phyloP scores from a whole-genome alignment of 176 grass and related monocot genomes.

The Cenchrus americanus region DNA sequence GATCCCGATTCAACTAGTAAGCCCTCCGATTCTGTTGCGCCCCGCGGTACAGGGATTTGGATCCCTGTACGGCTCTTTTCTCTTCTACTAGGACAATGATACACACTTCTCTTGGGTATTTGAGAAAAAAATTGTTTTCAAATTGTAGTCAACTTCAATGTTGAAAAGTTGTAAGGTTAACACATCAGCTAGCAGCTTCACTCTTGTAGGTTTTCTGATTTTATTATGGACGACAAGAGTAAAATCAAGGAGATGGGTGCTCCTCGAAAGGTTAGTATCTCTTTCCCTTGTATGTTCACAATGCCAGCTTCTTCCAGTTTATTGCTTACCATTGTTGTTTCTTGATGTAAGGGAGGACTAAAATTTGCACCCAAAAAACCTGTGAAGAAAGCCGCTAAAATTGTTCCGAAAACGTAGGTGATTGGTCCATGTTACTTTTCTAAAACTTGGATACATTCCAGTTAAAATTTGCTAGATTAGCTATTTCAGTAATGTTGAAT shows the following conservation, averaged over 20 bases:
- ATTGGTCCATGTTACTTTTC: background rate
- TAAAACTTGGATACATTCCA: background rate
- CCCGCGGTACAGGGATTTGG: background rate
- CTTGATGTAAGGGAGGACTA: conserved; percentile 31
- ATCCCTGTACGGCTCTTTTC: too few relatives aligned
- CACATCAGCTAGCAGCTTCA: background rate
- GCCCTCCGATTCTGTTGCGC: background rate
- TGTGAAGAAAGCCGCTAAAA: conserved; percentile 47
- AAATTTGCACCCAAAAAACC: conserved; percentile 55
- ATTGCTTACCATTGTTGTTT: background rate
- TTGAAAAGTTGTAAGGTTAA: too few relatives aligned
- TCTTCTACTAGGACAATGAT: too few relatives aligned
- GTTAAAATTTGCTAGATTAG: background rate
- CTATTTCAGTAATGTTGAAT: background rate
- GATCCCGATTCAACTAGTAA: background rate
- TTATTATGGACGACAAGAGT: conserved; percentile 49
- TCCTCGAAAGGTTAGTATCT: conserved; percentile 48
- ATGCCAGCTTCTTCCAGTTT: background rate
- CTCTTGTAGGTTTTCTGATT: conserved; percentile 20
- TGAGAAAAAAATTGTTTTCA: too few relatives aligned
- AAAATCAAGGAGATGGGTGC: conserved; percentile 42
- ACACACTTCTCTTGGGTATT: too few relatives aligned
- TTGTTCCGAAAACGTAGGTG: conserved; percentile 46
- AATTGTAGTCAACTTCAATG: too few relatives aligned
- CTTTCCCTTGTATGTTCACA: background rate